Evolutionary conservation across 176 grass and related monocot genomes (phyloP), one percentile per base, ranked within the genome.

Genomic region (Eremochloa ophiuroides): DNA sequence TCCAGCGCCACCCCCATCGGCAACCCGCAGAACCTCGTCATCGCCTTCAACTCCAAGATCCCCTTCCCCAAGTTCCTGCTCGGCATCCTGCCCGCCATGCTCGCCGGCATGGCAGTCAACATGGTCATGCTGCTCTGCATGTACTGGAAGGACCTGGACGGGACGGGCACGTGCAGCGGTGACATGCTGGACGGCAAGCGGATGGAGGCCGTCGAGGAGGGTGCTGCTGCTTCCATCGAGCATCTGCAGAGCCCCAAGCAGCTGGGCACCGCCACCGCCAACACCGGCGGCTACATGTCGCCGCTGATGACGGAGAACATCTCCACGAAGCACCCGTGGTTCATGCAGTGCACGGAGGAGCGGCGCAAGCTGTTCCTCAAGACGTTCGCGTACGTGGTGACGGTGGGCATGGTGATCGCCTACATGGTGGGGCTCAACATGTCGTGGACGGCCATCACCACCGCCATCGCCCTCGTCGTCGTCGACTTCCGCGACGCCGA

Each of bases 21-120:
- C 43, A 98, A 98, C 75, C 96, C 96, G 10, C 96, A 98, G 87
- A 98, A 98, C 79, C 84, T 98, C 0, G 93, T 98, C 11, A 98
- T 98, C 74, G 96, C 96, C 10, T 87, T 89, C 43, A 89, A 89
- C 41, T 93, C 93, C 88, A 85, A 92, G 53, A 98, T 98, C 78
- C 14, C 93, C 7, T 98, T 98, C 59, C 84, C 88, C 0, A 95
- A 64, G 40, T 95, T 98, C 76, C 60, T 98, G 22, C 35, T 93
- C 1, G 88, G 96, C n/a, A 87, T 98, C 79, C 42, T 86, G 15
- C 88, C 95, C 0, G 95, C 95, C 11, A 98, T 95, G 96, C 84
- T 95, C 51, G 89, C 60, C 48, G 96, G 96, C 2, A 85, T 98
- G 41, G 59, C 79, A 17, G 82, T 99, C 39, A 95, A 99, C 83